Conservation (phyloP, 148 eudicot genomes). For the Fagopyrum homotropicum region DNA sequence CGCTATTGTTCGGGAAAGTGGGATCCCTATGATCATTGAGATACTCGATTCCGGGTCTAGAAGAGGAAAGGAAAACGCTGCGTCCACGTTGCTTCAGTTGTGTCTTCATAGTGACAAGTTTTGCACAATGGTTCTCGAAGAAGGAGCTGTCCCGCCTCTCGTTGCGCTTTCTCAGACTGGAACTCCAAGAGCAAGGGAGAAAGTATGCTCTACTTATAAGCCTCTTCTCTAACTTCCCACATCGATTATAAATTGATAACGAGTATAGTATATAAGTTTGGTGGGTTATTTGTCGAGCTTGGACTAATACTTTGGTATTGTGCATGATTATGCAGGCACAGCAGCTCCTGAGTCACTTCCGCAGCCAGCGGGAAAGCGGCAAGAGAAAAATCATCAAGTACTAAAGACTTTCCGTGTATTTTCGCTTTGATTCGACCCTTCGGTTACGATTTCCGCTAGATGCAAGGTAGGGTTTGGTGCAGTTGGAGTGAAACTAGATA, state of each 20-base stretch:
- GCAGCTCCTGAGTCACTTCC: conserved; percentile 11
- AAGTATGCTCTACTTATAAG: conserved; percentile 34
- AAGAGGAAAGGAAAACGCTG: conserved; percentile 94
- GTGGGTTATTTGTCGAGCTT: too few relatives aligned
- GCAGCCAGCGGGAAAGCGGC: conserved; percentile 4
- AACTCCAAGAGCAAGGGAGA: conserved; percentile 87
- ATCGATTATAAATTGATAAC: too few relatives aligned
- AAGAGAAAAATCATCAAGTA: conserved; percentile 8
- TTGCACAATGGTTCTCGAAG: conserved; percentile 80
- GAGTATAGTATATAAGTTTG: too few relatives aligned
- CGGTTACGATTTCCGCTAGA: not conserved
- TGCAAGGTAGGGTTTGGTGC: not conserved
- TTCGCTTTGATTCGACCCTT: not conserved
- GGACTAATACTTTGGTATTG: not conserved
- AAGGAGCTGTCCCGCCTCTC: conserved; percentile 98
- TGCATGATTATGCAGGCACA: conserved; percentile 7
- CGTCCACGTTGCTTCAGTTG: conserved; percentile 69
- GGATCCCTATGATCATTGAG: conserved; percentile 78
- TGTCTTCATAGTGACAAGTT: conserved; percentile 64
- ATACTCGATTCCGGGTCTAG: conserved; percentile 69
- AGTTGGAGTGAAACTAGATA: not conserved
- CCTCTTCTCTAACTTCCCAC: not conserved
- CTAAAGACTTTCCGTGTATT: not conserved
- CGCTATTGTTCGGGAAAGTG: conserved; percentile 69
- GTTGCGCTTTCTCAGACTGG: conserved; percentile 90